Percentiles rank a stretch among this genome's conserved stretches.
phyloP scores from a whole-genome alignment of 1,284 basidiomycete genomes.

The Bjerkandera adusta region DNA sequence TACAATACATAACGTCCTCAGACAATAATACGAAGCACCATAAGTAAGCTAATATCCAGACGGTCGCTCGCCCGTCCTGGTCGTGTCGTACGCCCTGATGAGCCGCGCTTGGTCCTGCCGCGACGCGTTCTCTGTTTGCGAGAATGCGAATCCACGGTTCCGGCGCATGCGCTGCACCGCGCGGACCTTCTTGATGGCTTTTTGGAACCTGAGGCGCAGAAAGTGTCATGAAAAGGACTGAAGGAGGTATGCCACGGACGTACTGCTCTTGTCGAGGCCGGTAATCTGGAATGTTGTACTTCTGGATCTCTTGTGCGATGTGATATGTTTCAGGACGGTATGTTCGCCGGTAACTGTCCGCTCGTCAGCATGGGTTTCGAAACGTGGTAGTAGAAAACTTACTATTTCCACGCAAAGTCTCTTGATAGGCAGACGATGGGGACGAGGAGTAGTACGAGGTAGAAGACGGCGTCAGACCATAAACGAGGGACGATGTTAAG shows the following conservation, averaged over 20 bases:
- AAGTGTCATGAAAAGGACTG: constrained; percentile 9
- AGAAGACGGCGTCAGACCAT: constrained; percentile 87
- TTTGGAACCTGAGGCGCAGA: constrained; percentile 70
- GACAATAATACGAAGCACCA: constrained; percentile 1
- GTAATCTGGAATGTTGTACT: constrained; percentile 98
- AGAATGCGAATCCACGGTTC: constrained; percentile 95
- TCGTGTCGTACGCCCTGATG: constrained; percentile 90
- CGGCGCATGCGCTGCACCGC: constrained; percentile 93
- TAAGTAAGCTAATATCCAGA: constrained; percentile 57
- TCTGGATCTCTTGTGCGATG: constrained; percentile 95
- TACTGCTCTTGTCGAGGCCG: constrained; percentile 95
- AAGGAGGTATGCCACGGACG: constrained; percentile 31
- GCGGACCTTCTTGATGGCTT: constrained; percentile 97
- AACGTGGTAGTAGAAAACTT: constrained; percentile 29
- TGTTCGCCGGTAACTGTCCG: constrained; percentile 80
- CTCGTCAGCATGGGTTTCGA: no score
- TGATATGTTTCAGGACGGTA: constrained; percentile 92
- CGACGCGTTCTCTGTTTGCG: constrained; percentile 84
- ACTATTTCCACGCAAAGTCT: constrained; percentile 98
- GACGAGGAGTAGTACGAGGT: constrained; percentile 86
- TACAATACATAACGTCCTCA: constrained; percentile 5
- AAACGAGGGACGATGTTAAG: constrained; percentile 82
- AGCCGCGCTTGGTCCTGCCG: constrained; percentile 85
- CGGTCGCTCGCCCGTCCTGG: constrained; percentile 65
- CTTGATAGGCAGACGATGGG: constrained; percentile 87